These are phyloP conservation scores for Rickenella mellea DNA, from an alignment of 768 basidiomycete species.

Conservation along the genomic window DNA sequence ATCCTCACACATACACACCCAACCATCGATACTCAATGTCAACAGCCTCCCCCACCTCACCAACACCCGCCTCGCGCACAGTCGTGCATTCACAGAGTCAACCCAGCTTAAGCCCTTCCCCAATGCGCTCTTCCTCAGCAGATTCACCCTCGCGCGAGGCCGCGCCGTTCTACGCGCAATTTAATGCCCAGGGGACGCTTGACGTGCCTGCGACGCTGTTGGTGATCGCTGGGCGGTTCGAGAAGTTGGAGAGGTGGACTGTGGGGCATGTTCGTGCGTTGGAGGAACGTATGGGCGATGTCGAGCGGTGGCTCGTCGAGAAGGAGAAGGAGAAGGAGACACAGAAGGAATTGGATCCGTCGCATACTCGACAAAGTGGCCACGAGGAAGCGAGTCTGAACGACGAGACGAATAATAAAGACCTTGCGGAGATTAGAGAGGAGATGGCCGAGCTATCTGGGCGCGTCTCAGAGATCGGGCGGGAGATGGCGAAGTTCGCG, in stretches of 20 bases:
- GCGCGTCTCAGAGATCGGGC: conserved; percentile 63
- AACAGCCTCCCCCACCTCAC: conserved; percentile 51
- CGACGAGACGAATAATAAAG: conserved; percentile 22
- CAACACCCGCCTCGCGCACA: conserved; percentile 45
- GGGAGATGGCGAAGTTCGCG: conserved; percentile 70
- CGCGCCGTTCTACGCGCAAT: conserved; percentile 71
- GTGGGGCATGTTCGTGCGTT: conserved; percentile 81
- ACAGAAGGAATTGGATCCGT: conserved; percentile 6
- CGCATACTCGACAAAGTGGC: conserved; percentile 5
- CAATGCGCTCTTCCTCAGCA: conserved; percentile 50
- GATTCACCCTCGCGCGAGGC: conserved; percentile 49
- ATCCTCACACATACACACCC: no score
- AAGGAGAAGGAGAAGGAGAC: conserved; percentile 62
- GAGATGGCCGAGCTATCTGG: conserved; percentile 68
- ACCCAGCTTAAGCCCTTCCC: conserved; percentile 26
- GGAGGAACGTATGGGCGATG: conserved; percentile 87
- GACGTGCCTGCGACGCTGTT: conserved; percentile 70
- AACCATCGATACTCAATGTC: no score
- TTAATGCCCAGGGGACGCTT: conserved; percentile 58
- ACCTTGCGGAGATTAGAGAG: conserved; percentile 50
- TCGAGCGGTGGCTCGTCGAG: conserved; percentile 84
- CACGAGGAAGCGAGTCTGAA: conserved; percentile 5
- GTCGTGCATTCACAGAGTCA: conserved; percentile 40
- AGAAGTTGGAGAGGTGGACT: conserved; percentile 86
- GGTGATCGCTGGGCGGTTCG: conserved; percentile 69